phyloP scores from a whole-genome alignment of 768 basidiomycete species.

The Tulasnella sp. region DNA sequence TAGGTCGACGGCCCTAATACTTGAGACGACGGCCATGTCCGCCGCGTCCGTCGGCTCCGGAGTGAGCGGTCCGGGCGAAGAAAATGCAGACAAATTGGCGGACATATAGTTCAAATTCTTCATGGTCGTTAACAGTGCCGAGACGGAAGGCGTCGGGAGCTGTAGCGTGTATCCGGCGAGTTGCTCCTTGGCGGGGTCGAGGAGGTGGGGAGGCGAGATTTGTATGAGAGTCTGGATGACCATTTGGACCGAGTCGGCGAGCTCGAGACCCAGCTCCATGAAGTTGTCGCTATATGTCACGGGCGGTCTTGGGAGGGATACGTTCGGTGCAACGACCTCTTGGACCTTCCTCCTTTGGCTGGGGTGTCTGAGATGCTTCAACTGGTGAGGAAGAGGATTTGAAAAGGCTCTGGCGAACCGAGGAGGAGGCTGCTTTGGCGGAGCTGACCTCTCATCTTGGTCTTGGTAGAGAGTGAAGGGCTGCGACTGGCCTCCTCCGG shows the following conservation, averaged over 20 bases:
- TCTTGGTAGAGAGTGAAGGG: not conserved
- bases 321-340: not conserved
- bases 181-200: conserved; percentile 90
- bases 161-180: conserved; percentile 81
- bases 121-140: conserved; percentile 83
- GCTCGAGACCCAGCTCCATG: conserved; percentile 68
- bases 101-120: conserved; percentile 89
- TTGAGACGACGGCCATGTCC: not conserved
- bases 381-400: conserved; percentile 67
- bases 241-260: conserved; percentile 85
- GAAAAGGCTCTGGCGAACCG: conserved; percentile 69
- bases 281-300: conserved; percentile 34
- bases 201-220: conserved; percentile 77
- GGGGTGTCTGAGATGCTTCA: conserved; percentile 67
- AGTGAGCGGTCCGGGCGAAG: not conserved
- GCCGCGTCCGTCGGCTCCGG: conserved; percentile 8
- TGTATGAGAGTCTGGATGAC: conserved; percentile 87
- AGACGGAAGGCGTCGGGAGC: conserved; percentile 78
- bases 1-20: not conserved
- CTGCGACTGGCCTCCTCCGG: not conserved
- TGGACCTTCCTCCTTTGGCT: conserved; percentile 24
- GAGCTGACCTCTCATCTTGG: not conserved
- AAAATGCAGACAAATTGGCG: conserved; percentile 51
- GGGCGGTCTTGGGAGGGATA: conserved; percentile 21
- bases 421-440: conserved; percentile 28